Evolutionary conservation across 2,329 filamentous ascomycete genomes (phyloP), one percentile per base, ranked within the genome.

Genomic region (Amesomyces nigricolor): DNA sequence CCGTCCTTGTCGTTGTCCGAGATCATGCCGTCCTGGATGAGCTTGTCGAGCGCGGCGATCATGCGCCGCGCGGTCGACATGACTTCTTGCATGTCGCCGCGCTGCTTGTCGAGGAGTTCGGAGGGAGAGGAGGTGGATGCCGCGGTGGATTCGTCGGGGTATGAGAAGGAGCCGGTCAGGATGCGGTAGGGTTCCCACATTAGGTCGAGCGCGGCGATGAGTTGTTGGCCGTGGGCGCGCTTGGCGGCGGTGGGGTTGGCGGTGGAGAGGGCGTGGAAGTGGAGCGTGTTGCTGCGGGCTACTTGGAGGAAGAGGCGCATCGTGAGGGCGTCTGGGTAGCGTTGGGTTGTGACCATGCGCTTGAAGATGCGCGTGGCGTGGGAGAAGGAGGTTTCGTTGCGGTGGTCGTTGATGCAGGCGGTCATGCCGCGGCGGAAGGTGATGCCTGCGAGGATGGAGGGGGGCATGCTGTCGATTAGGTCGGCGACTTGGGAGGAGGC

Each of bases 371-470:
- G 70, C 49, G 76, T 81, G 4, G 88, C 87, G 61, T 87, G 78
- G 3, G 75, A 71, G 61, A 95, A 79, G 19, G 82, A 80, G 51
- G 85, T 80, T n/a, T 69, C 75, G 68, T 95, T 96, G 53, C 85
- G 83, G 65, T 84, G 86, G 73, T 96, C 90, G 54, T 86, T 81
- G 22, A 82, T 73, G 69, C 91, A 96, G 5, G 83, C 78, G 60
- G 79, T 78, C 75, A 96, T 83, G 52, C 87, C 89, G 46, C 89
- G 79, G 51, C 82, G 80, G 72, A 91, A 89, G 9, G 82, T 83
- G 56, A 78, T 79, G 35, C 66, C 63, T 54, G 67, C 70, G 39
- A 80, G 66, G 58, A 74, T 62, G 6, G 71, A 64, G 19, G 65
- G 64, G 2, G 80, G 81, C 64, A 86, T 79, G 16, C 74, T 66